Base-by-base conservation (phyloP, 805 yeast genomes). In the Zygosaccharomyces kombuchaensis region DNA sequence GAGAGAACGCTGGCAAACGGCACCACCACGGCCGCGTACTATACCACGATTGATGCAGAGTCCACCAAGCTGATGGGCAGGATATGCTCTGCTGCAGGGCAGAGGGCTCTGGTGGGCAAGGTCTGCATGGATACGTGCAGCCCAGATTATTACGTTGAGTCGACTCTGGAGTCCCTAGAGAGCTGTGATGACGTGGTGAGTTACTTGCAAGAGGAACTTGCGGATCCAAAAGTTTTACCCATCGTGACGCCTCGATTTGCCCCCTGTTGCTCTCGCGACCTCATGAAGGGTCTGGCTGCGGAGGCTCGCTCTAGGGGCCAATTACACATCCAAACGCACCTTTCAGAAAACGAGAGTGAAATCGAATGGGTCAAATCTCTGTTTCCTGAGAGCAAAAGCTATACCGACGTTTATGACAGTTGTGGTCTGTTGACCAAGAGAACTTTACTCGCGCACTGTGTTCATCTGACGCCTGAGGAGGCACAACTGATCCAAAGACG, bases 181-280 rank as follows among this genome's bases (percentile, higher is more conserved):
- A 73, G 81, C 3, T 86, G 86, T 52, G 52, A 69, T 12, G 65
- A 70, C 4, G 79, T 88, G 2, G 73, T 86, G 3, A 70, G 76
- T 8, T 81, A 83, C 58, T 72, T 87, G 30, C 58, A 65, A 13
- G 50, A 63, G 40, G 86, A 84, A 49, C 82, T 87, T 2, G 51
- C 55, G 0, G 70, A 74, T 29, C 74, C 76, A 14, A 55, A 71
- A 2, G 75, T 91, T 12, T 69, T 75, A 41, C 96, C 98, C 0
- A 81, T 90, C 10, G 54, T 91, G 9, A 91, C 98, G 1, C 98
- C 99, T 7, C 70, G 99, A 47, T 91, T 91, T 70, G 98, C 98
- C 0, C 96, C 96, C 2, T 78, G 86, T 14, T 91, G 97, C 60
- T 73, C 87, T 3, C 68, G 77, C 19, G 75, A 78, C 40, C 69